Percentiles rank a stretch among this genome's conserved stretches.
Conservation (phyloP, 306 rosid genomes). For the Echinosophora koreensis region DNA sequence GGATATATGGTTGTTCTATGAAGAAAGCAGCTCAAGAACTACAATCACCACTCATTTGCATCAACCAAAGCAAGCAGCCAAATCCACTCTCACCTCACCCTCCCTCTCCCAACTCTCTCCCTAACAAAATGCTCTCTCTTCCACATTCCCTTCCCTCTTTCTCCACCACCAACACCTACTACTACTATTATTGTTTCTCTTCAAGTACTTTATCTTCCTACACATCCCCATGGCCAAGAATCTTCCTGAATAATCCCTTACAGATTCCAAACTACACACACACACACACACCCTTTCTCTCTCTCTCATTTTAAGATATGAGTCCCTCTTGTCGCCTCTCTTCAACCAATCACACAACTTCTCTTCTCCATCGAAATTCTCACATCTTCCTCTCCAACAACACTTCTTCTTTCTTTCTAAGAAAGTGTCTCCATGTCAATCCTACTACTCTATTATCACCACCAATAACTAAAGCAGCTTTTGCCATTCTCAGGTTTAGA, state of each 20-base stretch:
- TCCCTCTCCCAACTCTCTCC: conserved; percentile 33
- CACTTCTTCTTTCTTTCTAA: conserved; percentile 36
- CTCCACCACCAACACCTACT: neutral
- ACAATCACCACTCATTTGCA: conserved; percentile 68
- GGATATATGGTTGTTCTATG: conserved; percentile 31
- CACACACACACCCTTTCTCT: neutral
- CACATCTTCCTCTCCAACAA: conserved; percentile 11
- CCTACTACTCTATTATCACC: conserved; percentile 23
- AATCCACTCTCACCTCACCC: conserved; percentile 47
- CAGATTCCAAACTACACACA: conserved; percentile 28
- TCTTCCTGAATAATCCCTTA: conserved; percentile 61
- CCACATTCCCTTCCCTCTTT: conserved; percentile 35
- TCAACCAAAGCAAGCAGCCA: conserved; percentile 54
- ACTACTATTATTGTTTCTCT: too few species aligned
- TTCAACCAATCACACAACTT: conserved; percentile 53
- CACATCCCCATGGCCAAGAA: conserved; percentile 65
- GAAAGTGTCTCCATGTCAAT: conserved; percentile 41
- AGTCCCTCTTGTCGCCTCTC: conserved; percentile 67
- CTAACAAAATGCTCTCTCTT: conserved; percentile 49
- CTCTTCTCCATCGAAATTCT: conserved; percentile 3
- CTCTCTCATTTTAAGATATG: conserved; percentile 51
- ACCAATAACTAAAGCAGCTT: conserved; percentile 20
- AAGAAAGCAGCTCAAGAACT: neutral
- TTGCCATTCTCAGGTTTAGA: conserved; percentile 49
- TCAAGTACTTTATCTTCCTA: conserved; percentile 38